phyloP scores from a whole-genome alignment of 2,329 filamentous ascomycete species.

The Colletotrichum camelliae region DNA sequence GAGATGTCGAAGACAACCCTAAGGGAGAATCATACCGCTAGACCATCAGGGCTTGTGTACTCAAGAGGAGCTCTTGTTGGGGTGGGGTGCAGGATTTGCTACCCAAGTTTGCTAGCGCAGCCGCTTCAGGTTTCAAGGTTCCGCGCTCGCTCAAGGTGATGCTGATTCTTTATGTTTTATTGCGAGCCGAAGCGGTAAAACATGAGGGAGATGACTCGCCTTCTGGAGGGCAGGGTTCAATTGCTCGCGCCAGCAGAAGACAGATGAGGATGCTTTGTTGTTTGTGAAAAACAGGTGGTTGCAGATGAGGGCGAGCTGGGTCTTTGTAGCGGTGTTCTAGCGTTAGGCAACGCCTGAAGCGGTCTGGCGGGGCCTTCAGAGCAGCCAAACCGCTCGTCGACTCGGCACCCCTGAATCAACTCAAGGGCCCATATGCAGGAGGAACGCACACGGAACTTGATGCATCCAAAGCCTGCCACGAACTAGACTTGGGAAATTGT shows the following conservation, averaged over 20 bases:
- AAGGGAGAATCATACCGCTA: constrained; percentile 13
- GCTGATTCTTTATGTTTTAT: not conserved
- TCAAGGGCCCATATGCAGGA: not conserved
- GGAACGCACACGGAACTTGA: not conserved
- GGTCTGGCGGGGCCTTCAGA: not conserved
- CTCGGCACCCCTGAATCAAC: not conserved
- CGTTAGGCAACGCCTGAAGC: not conserved
- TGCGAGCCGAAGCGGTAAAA: not conserved
- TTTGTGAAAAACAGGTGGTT: not conserved
- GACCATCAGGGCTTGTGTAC: not conserved
- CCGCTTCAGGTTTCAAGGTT: not conserved
- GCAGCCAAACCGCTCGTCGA: not conserved
- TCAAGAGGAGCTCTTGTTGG: not conserved
- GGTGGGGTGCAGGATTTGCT: fast-evolving
- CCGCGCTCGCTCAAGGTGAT: not conserved
- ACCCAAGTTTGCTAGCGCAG: not conserved
- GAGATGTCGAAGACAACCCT: not conserved
- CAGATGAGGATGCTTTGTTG: not conserved
- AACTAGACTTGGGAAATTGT: not conserved
- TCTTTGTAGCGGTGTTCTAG: not conserved
- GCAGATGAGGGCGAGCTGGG: not conserved
- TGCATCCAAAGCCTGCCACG: not conserved
- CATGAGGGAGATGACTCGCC: not conserved
- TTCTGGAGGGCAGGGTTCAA: not conserved
- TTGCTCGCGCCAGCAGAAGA: not conserved